Percentiles rank a stretch among this genome's conserved stretches.
phyloP scores from a whole-genome alignment of 176 grass and related monocot species.

The Lolium perenne region DNA sequence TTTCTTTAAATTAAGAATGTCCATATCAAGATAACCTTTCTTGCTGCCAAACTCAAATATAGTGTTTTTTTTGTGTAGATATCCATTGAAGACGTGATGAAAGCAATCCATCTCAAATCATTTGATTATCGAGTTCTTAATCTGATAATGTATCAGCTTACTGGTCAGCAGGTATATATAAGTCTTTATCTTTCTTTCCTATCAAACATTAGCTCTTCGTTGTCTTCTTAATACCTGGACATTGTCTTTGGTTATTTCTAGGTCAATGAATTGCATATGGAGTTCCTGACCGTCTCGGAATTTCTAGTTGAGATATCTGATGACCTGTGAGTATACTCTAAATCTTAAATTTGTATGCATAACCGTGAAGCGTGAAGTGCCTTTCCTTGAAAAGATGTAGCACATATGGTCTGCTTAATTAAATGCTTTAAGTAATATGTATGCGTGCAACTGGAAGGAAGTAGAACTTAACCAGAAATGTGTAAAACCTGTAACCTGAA shows the following conservation, averaged over 20 bases:
- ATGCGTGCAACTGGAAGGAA: constrained; percentile 7
- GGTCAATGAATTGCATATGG: constrained; percentile 96
- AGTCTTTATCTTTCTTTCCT: neutral
- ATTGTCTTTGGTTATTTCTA: constrained; percentile 43
- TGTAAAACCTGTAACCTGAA: constrained; percentile 21
- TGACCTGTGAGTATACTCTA: constrained; percentile 82
- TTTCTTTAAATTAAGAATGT: neutral
- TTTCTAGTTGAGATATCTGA: constrained; percentile 96
- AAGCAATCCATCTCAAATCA: constrained; percentile 90
- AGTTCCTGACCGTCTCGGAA: constrained; percentile 93
- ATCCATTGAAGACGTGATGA: constrained; percentile 73
- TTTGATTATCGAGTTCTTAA: constrained; percentile 97
- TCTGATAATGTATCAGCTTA: constrained; percentile 78
- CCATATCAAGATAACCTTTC: neutral
- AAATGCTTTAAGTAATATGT: neutral
- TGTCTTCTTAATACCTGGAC: constrained; percentile 17
- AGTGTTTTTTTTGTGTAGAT: constrained; percentile 63
- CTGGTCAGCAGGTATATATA: constrained; percentile 68
- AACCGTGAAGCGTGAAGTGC: neutral
- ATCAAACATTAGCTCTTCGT: neutral
- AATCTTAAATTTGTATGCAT: constrained; percentile 34
- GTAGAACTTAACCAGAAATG: neutral
- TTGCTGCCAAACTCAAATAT: constrained; percentile 24
- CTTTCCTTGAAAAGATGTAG: neutral
- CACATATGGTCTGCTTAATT: neutral